Evolutionary conservation across 108 stramenopile species (phyloP), one percentile per base, ranked within the genome.

Genomic region (Conticribra weissflogii): DNA sequence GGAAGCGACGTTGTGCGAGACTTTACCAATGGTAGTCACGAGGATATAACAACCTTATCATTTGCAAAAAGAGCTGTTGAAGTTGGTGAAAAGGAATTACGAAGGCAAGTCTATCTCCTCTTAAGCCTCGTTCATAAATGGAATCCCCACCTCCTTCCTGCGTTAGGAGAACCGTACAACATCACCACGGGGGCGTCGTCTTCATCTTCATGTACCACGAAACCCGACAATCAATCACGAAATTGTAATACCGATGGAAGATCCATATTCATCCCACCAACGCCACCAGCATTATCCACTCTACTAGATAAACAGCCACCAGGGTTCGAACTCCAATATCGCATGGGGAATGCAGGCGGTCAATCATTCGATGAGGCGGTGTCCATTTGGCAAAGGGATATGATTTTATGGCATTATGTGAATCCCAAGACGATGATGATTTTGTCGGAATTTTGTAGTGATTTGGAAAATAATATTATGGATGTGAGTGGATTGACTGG

Each of bases 41-140:
- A n/a, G n/a, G n/a, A n/a, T n/a, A n/a, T n/a, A n/a, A n/a, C n/a
- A n/a, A n/a, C n/a, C n/a, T n/a, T n/a, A n/a, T n/a, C 33, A 44
- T 15, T 49, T 30, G 50, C 22, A 27, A 25, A 58, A 12, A 18
- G 12, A 28, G 41, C 1, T 21, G 27, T n/a, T 7, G 18, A 8
- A 3, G 44, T 70, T 0, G 53, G 45, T 8, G 70, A 63, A n/a
- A 69, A 53, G 1, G 78, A 79, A 44, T 48, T 79, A 28, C 34
- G 55, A 24, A 12, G 47, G 32, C 78, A 79, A 52, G 67, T 63
- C 12, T n/a, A 51, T 24, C 24, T 79, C 16, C 52, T 79, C 9
- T 44, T 79, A 28, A 79, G 78, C 63, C 32, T 63, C n/a, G 78
- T 75, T 21, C 78, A 79, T 51, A 79, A 75, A 45, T 72, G 73